Base-by-base conservation (phyloP, 2,329 filamentous ascomycete species). In the Xylariomycetidae sp. region DNA sequence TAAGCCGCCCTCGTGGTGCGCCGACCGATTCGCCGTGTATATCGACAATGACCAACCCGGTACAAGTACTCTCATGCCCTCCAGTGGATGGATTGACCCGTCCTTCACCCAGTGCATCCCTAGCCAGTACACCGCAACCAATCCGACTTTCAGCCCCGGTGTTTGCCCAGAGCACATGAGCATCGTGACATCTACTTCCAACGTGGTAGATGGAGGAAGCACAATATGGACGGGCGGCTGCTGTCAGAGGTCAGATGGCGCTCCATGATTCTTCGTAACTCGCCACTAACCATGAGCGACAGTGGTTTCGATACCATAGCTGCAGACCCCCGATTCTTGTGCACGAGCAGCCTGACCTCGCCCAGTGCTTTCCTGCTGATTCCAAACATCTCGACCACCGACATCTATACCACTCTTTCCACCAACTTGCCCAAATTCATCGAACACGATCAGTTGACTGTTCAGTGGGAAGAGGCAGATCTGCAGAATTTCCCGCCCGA, bases 71-170 rank as follows among this genome's bases (percentile, higher is more conserved):
- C 30, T 46, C n/a, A 40, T 44, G 2, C 53, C 51, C 4, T 46
- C 41, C 25, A 54, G 53, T 29, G 54, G 52, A n/a, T 57, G 53
- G 53, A 34, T 48, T 25, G 51, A 56, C 14, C 52, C 50, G 16
- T 54, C 45, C 0, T 57, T 56, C 34, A 49, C 49, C 15, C 29
- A 42, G 33, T 56, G 52, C 31, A 41, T 51, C 2, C 53, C 53
- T 5, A 42, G 39, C 2, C 48, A 56, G 27, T 54, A 54, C 36
- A 46, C 45, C 1, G 34, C 30, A 14, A 25, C 32, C 2, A 45
- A 44, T 30, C 50, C 52, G 11, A 54, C 47, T 7, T 51, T 56
- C 26, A 57, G 53, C 15, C 51, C 51, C 4, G 54, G 52, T 3
- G 39, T 57, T 4, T 57, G 54, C 25, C 54, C 52, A 2, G 22